Conservation (phyloP, 2,329 filamentous ascomycete genomes). For the Pyrenochaeta sp. region DNA sequence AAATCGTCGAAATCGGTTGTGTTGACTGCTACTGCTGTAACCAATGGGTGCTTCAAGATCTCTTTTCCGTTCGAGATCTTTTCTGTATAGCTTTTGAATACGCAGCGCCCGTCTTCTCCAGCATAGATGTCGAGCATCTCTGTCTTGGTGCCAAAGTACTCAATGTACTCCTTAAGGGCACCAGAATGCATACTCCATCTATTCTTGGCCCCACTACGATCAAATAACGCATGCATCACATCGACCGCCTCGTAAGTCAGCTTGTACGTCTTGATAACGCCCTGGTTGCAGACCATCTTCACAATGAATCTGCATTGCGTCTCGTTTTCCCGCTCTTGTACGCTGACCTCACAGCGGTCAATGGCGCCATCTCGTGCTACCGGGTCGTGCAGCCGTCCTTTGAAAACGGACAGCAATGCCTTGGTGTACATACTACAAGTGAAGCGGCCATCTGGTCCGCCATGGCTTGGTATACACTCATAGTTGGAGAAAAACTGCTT, state of each 20-base stretch:
- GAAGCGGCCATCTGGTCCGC: conserved; percentile 62
- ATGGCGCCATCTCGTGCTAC: conserved; percentile 74
- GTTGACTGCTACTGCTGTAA: conserved; percentile 80
- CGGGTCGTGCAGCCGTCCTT: conserved; percentile 69
- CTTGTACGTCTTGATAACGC: conserved; percentile 78
- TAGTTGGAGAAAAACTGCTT: conserved; percentile 78
- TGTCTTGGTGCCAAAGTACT: conserved; percentile 81
- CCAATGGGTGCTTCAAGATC: conserved; percentile 79
- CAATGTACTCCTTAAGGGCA: conserved; percentile 77
- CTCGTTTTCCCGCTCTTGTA: conserved; percentile 75
- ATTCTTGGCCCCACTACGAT: conserved; percentile 70
- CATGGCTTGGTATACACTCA: conserved; percentile 62
- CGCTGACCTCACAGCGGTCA: conserved; percentile 76
- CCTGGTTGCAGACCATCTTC: conserved; percentile 77
- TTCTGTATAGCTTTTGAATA: conserved; percentile 84
- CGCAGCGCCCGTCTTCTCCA: conserved; percentile 69
- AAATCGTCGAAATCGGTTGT: conserved; percentile 80
- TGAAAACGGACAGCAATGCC: conserved; percentile 75
- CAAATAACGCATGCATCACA: conserved; percentile 81
- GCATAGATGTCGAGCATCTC: conserved; percentile 83
- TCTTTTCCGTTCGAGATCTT: conserved; percentile 77
- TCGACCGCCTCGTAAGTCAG: conserved; percentile 77
- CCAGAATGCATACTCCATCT: conserved; percentile 77
- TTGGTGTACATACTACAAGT: conserved; percentile 79
- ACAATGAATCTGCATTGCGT: conserved; percentile 76